A percentile compares a stretch with the other conserved stretches of the same genome.
Conservation (phyloP, 2,329 filamentous ascomycete genomes). For the Acephala macrosclerotiorum region DNA sequence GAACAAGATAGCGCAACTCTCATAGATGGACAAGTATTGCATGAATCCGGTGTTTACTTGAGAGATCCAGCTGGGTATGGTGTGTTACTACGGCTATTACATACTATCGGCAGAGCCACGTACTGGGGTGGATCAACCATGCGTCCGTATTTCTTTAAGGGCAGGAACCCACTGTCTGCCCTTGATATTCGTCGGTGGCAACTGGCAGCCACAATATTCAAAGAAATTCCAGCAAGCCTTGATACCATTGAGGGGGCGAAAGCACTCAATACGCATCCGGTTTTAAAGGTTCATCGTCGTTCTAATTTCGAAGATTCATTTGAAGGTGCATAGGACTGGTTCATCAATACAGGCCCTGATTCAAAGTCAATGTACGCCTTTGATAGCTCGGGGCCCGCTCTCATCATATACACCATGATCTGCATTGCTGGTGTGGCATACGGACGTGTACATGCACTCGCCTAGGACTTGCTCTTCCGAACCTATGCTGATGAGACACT, state of each 20-base stretch:
- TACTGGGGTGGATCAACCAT: neutral
- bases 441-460: slow-evolving; percentile 7
- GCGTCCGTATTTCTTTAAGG: no score
- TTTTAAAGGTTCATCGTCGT: neutral
- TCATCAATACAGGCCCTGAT: neutral
- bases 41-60: neutral
- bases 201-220: neutral
- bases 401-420: neutral
- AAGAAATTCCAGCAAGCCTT: neutral
- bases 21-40: neutral
- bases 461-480: slow-evolving; percentile 1
- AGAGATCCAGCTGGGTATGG: neutral
- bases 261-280: neutral
- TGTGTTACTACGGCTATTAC: neutral
- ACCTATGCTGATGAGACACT: neutral
- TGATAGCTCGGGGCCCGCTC: neutral
- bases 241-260: neutral
- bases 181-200: neutral
- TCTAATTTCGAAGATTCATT: neutral
- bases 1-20: neutral
- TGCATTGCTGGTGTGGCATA: neutral
- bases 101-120: neutral
- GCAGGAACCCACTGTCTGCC: neutral
- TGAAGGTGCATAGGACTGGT: neutral
- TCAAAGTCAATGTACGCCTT: neutral